phyloP scores from a whole-genome alignment of 305 asterid species.

The Rubia tinctorum region DNA sequence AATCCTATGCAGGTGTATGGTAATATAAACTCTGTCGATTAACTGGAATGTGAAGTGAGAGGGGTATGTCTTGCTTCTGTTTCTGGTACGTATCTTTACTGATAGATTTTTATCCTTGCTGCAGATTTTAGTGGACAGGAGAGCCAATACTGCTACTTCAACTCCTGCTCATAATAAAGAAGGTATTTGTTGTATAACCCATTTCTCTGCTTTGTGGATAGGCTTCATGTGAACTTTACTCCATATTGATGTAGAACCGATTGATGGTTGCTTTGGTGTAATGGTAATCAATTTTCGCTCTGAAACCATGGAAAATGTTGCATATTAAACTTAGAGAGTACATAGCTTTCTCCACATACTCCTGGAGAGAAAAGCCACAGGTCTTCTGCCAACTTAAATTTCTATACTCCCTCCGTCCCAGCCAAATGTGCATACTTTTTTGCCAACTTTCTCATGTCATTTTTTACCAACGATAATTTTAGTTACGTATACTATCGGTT shows the following conservation, averaged over 20 bases:
- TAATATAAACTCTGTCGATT: not conserved
- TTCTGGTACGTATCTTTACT: slow-evolving; percentile 13
- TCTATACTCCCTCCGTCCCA: no score
- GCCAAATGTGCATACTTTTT: no score
- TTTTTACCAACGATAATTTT: no score
- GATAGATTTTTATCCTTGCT: slow-evolving; percentile 19
- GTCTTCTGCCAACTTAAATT: not conserved
- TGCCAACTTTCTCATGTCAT: no score
- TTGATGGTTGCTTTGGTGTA: not conserved
- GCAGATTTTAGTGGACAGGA: slow-evolving; percentile 73
- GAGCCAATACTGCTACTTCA: slow-evolving; percentile 37
- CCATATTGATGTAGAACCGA: not conserved
- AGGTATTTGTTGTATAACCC: slow-evolving; percentile 34
- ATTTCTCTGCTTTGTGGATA: not conserved
- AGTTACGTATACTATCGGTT: no score
- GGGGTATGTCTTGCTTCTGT: slow-evolving; percentile 10
- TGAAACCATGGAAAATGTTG: not conserved
- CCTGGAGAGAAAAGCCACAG: not conserved
- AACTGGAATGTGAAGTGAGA: not conserved
- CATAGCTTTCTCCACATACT: not conserved
- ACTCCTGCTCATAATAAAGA: slow-evolving; percentile 51
- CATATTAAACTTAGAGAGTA: not conserved
- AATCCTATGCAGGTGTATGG: not conserved
- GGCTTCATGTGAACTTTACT: not conserved
- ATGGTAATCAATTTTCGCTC: not conserved